Evolutionary conservation across 208 protist species (phyloP), one percentile per base, ranked within the genome.

Genomic region (Hexamita inflata): DNA sequence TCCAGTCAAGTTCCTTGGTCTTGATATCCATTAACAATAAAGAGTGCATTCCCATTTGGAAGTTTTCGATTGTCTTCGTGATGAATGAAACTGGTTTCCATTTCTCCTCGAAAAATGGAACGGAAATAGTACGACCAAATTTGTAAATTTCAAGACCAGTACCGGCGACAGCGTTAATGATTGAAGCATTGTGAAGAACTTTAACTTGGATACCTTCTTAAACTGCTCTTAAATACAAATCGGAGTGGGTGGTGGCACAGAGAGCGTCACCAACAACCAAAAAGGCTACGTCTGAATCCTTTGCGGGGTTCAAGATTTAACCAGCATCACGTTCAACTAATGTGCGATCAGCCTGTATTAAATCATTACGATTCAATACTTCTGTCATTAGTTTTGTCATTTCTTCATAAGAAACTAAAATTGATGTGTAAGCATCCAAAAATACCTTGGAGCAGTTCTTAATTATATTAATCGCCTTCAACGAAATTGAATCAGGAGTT

Each of bases 251-350:
- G 0, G 96, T 99, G 0, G 96, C 96, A 26, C 92, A 91, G 66
- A 97, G 97, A n/a, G 95, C 92, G 78, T 99, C 95, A 42, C 96
- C 96, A 32, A 98, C 95, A 28, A 99, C 95, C 4, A 99, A 90
- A 19, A 99, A 86, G 1, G 90, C 91, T 9, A 98, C 89, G 32
- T 94, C 88, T 2, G 73, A 64, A 28, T 80, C 78, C 28, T 81
- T 78, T 0, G 92, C 90, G 11, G 81, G 74, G 0, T 90, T 81
- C 30, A 98, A 82, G 0, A 97, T 93, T 11, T 79, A 61, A 40
- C 94, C 86, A 26, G 79, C 85, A 7, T 88, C 88, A 75, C 84
- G 89, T 81, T 98, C 94, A 1, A 97, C 92, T 74, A 91, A 86
- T 61, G 94, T 91, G 41, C 94, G 74, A 82, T 98, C 94, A n/a